Conservation (phyloP, 164 flowering plant species). For the Taxillus chinensis region DNA sequence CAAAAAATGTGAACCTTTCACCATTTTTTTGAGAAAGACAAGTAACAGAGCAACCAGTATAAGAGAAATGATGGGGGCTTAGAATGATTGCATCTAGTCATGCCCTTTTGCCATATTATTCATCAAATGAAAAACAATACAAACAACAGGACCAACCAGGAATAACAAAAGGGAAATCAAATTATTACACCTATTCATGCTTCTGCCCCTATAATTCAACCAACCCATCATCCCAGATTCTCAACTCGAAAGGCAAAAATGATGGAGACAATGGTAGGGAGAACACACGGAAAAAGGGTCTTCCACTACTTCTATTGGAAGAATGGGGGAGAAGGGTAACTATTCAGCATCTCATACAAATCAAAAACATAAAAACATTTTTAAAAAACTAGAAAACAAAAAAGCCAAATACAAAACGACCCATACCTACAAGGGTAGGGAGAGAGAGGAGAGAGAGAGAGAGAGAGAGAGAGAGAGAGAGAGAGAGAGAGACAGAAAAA, state of each 20-base stretch:
- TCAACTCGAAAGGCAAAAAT: conserved; percentile 5
- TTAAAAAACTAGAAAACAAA: too few relatives aligned
- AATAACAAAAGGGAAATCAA: conserved; percentile 9
- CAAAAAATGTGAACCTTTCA: conserved; percentile 8
- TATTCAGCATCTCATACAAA: too few relatives aligned
- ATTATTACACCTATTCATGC: conserved; percentile 37
- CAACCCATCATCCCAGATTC: conserved; percentile 17
- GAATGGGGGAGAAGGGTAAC: too few relatives aligned
- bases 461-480: too few relatives aligned
- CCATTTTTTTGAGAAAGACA: conserved; percentile 17
- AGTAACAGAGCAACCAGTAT: not conserved
- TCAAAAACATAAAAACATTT: too few relatives aligned
- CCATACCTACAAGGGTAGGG: too few relatives aligned
- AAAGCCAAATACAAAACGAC: too few relatives aligned
- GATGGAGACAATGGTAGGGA: conserved; percentile 1
- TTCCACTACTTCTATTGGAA: not conserved
- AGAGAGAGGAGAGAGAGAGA: too few relatives aligned
- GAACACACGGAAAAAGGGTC: conserved; percentile 27
- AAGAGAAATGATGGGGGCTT: too few relatives aligned
- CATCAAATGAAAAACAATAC: too few relatives aligned
- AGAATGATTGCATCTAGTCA: too few relatives aligned
- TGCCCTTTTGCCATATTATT: too few relatives aligned
- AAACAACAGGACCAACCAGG: not conserved
- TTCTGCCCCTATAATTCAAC: conserved; percentile 26
- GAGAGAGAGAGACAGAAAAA: not conserved